Percentiles rank a stretch among this genome's conserved stretches.
Conservation (phyloP, 345 rosid genomes). For the Kandelia obovata region DNA sequence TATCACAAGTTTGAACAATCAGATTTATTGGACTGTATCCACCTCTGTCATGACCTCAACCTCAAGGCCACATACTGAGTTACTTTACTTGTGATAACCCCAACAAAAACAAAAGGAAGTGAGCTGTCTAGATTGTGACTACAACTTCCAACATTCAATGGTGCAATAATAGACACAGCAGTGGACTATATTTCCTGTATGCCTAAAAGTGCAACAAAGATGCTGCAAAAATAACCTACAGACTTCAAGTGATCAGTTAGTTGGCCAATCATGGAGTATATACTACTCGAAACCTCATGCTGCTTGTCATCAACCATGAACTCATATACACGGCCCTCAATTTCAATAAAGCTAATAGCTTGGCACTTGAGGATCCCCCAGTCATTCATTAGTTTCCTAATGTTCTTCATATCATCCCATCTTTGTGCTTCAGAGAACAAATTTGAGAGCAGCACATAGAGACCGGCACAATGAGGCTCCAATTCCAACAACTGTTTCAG, state of each 20-base stretch:
- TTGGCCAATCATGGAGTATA: constrained; percentile 25
- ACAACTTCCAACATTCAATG: too few species aligned
- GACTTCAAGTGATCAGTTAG: constrained; percentile 34
- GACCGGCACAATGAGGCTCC: constrained; percentile 33
- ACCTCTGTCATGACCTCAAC: too few species aligned
- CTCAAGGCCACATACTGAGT: too few species aligned
- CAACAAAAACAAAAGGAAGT: too few species aligned
- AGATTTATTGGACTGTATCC: too few species aligned
- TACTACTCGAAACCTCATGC: constrained; percentile 16
- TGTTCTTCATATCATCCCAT: constrained; percentile 33
- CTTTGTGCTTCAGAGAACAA: constrained; percentile 22
- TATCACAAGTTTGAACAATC: too few species aligned
- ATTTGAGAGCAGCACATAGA: constrained; percentile 16
- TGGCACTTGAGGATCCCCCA: constrained; percentile 24
- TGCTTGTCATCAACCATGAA: constrained; percentile 38
- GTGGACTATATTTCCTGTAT: constrained; percentile 5
- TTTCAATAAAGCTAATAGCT: constrained; percentile 37
- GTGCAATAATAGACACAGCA: neutral
- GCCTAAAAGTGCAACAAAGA: constrained; percentile 12
- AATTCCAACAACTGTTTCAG: constrained; percentile 36
- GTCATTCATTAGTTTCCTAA: constrained; percentile 32
- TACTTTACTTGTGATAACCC: too few species aligned
- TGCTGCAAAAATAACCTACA: constrained; percentile 4
- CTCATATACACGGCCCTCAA: constrained; percentile 23
- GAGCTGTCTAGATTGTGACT: too few species aligned